These are phyloP conservation scores for Yamadazyma aaseri DNA, from an alignment of 1,139 yeast genomes.

Conservation along the genomic window DNA sequence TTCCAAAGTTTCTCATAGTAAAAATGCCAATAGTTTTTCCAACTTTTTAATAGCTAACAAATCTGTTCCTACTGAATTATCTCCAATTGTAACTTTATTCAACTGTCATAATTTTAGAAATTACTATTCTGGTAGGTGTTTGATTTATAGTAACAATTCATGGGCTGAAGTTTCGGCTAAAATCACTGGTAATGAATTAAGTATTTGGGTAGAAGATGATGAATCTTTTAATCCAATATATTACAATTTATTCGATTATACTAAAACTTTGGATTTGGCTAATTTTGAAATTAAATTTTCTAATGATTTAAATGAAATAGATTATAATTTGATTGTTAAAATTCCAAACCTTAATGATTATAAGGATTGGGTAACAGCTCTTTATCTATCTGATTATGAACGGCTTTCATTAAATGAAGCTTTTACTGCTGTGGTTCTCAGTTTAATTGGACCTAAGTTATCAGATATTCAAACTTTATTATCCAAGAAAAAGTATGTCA, in stretches of 20 bases:
- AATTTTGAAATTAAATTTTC: conserved; percentile 33
- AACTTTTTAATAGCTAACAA: conserved; percentile 22
- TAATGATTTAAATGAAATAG: conserved; percentile 37
- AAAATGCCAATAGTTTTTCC: conserved; percentile 19
- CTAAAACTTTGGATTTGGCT: conserved; percentile 11
- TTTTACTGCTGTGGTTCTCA: conserved; percentile 54
- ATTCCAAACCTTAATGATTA: conserved; percentile 33
- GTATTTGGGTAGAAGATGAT: conserved; percentile 38
- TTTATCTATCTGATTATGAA: conserved; percentile 50
- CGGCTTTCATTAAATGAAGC: conserved; percentile 52
- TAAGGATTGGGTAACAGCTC: conserved; percentile 44
- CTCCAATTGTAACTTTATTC: conserved; percentile 42
- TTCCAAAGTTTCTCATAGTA: conserved; percentile 8
- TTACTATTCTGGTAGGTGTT: conserved; percentile 34
- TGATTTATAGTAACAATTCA: conserved; percentile 18
- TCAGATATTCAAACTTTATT: conserved; percentile 54
- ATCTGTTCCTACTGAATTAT: conserved; percentile 36
- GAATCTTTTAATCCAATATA: conserved; percentile 43
- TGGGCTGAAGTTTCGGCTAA: conserved; percentile 46
- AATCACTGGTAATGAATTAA: conserved; percentile 52
- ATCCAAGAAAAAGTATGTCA: conserved; percentile 42
- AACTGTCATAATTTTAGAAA: conserved; percentile 42
- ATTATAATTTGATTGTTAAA: conserved; percentile 31
- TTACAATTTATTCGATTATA: conserved; percentile 46
- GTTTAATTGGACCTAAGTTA: conserved; percentile 52